These are phyloP conservation scores for Dimocarpus longan DNA, from an alignment of 345 rosid genomes.

Conservation along the genomic window DNA sequence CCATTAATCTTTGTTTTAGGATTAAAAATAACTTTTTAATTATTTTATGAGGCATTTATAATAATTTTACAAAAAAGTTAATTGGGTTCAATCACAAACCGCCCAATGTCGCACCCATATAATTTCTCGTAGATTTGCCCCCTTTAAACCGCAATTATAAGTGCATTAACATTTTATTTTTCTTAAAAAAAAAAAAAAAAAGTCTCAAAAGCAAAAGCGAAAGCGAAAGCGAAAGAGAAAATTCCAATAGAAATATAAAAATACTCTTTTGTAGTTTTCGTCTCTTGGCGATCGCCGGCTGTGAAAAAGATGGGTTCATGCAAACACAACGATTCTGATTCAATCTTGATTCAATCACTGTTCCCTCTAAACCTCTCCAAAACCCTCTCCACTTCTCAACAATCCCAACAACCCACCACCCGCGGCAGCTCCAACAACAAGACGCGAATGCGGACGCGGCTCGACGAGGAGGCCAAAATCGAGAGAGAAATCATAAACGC, in stretches of 20 bases:
- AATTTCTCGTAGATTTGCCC: not conserved
- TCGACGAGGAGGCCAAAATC: constrained; percentile 11
- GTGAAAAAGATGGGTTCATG: not conserved
- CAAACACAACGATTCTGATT: constrained; percentile 7
- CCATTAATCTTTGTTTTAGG: too few species aligned
- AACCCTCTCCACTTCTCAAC: not conserved
- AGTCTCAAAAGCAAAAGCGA: too few species aligned
- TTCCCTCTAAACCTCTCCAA: not conserved
- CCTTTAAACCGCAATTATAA: not conserved
- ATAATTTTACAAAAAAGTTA: too few species aligned
- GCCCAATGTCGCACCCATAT: too few species aligned
- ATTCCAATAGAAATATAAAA: not conserved
- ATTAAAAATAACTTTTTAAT: too few species aligned
- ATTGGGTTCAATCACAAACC: too few species aligned
- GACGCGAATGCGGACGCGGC: not conserved
- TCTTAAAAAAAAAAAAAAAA: not conserved
- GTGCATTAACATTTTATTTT: too few species aligned
- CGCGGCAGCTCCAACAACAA: not conserved
- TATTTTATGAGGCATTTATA: too few species aligned
- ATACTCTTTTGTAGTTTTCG: not conserved
- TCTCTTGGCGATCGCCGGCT: not conserved
- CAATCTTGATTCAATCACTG: constrained; percentile 2
- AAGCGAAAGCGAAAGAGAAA: not conserved
- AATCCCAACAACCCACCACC: not conserved
- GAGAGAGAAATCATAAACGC: constrained; percentile 14